phyloP scores from a whole-genome alignment of 169 alveolate genomes.

The Perkinsus chesapeaki region DNA sequence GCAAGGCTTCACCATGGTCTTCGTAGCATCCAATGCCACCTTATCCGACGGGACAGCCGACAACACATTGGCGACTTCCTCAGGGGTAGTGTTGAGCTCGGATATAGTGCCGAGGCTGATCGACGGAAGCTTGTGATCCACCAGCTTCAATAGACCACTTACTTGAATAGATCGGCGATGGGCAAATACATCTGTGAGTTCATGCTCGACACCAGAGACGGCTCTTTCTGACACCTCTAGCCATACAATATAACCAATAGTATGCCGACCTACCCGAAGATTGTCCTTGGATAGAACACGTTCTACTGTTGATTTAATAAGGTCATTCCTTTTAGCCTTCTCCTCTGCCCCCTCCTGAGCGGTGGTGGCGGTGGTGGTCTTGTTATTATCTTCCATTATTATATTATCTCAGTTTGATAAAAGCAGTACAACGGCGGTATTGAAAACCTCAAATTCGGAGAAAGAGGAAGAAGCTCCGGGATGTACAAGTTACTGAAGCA shows the following conservation, averaged over 20 bases:
- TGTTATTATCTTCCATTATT: not conserved
- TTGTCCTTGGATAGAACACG: not conserved
- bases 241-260: not conserved
- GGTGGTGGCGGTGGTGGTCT: not conserved
- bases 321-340: not conserved
- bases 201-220: not conserved
- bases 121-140: not conserved
- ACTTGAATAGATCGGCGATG: not conserved
- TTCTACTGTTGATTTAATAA: not conserved
- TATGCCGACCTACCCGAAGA: not conserved
- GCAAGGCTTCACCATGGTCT: not conserved
- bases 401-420: not conserved
- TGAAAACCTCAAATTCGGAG: not conserved
- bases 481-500: not conserved
- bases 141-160: not conserved
- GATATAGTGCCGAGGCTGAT: not conserved
- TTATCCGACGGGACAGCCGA: not conserved
- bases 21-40: not conserved
- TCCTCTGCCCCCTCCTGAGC: not conserved
- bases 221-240: not conserved
- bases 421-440: not conserved
- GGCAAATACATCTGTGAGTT: not conserved
- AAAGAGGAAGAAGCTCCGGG: not conserved
- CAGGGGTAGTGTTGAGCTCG: not conserved
- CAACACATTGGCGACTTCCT: not conserved